Evolutionary conservation across 225 moss, liverwort and hornwort species (phyloP), one percentile per base, ranked within the genome.

Genomic region (Neckera pumila): DNA sequence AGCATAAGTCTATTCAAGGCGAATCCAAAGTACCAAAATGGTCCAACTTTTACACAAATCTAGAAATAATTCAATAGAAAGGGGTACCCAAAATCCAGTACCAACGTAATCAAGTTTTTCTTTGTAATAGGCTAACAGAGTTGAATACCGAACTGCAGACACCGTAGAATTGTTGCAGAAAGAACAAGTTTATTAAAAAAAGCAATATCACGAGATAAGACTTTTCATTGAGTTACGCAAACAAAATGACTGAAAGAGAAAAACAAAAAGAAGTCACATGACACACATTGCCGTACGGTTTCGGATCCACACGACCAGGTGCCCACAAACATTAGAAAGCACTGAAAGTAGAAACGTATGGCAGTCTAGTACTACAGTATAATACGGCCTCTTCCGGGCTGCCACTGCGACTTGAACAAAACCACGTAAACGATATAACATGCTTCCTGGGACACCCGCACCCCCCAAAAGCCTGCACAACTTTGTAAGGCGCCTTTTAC

Each of bases 311-410:
- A 80, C 63, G 73, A 59, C 69, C 74, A 47, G 58, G 74, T 82
- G 86, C 58, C 76, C 54, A 89, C 86, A 81, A 86, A 86, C 86
- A 86, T 82, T 45, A 86, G 27, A 76, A 89, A 86, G 89, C 81
- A 71, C 85, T 85, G 62, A 84, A 69, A 84, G 70, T 85, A 89
- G 79, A 79, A 79, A 80, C 85, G n/a, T 64, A 89, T 82, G 62
- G 53, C 63, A 89, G 86, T 71, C 75, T 89, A 60, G 77, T 60
- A 86, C 83, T 69, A 83, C 51, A 69, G 67, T 27, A 83, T n/a
- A 83, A 69, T 83, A 83, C 69, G 83, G 83, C 69, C 83, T 83
- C 83, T 69, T 69, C 67, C 66, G 22, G 67, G 83, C 69, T 83
- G 54, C 83, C 83, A 83, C 47, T 83, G 83, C 83, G 84, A 88